phyloP scores from a whole-genome alignment of 2,329 filamentous ascomycete species.

The Penicillium sp. region DNA sequence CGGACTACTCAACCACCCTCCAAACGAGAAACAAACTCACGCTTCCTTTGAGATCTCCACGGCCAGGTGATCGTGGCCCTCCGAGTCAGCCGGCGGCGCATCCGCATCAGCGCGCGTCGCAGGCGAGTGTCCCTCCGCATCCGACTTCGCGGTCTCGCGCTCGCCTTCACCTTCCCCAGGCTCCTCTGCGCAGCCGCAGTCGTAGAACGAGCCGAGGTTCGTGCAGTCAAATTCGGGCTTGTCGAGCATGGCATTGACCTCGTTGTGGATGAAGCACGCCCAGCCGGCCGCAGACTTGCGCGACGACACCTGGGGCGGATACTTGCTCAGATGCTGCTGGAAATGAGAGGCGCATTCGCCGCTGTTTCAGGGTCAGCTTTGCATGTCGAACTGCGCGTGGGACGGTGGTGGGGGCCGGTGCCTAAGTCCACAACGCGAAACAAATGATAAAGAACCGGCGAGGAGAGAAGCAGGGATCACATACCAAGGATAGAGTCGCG shows the following conservation, averaged over 20 bases:
- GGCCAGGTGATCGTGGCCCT: conserved; percentile 21
- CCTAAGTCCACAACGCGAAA: too few species aligned
- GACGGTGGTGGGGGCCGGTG: too few species aligned
- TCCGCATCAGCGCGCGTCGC: conserved; percentile 8
- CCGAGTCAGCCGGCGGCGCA: conserved; percentile 3
- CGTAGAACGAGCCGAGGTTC: conserved; percentile 64
- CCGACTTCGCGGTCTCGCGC: conserved; percentile 5
- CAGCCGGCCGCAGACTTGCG: conserved; percentile 62
- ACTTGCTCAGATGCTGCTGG: conserved; percentile 58
- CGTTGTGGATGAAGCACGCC: conserved; percentile 65
- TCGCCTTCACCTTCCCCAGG: conserved; percentile 26
- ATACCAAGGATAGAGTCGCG: conserved; percentile 63
- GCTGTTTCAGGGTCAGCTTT: conserved; percentile 34
- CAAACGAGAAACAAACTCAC: conserved; percentile 23
- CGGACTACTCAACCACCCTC: too few species aligned
- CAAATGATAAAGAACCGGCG: background rate
- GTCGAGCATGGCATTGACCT: conserved; percentile 61
- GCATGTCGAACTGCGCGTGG: too few species aligned
- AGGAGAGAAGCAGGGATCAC: background rate
- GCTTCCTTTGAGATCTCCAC: conserved; percentile 39
- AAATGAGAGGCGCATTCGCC: conserved; percentile 66
- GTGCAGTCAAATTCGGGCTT: conserved; percentile 63
- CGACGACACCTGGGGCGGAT: conserved; percentile 62
- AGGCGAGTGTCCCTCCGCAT: conserved; percentile 8
- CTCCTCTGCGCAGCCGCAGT: conserved; percentile 63